Conservation (phyloP, 1,284 basidiomycete species). For the Marasmius sp. region DNA sequence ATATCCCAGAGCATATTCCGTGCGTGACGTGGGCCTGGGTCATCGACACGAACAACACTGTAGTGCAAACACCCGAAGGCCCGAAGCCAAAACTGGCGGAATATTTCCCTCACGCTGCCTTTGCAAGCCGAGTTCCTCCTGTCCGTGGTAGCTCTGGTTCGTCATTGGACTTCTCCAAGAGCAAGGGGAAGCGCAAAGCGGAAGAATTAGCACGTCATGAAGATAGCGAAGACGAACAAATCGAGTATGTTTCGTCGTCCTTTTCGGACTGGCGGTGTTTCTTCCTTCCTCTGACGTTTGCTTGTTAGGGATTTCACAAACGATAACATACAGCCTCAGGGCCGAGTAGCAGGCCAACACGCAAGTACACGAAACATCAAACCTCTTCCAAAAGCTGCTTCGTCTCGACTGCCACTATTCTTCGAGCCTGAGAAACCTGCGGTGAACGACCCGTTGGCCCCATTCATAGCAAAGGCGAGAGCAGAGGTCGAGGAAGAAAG, state of each 20-base stretch:
- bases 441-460: constrained; percentile 55
- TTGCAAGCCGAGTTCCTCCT: not conserved
- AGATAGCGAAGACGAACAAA: not conserved
- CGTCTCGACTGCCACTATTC: constrained; percentile 7
- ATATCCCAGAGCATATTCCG: constrained; percentile 62
- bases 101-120: constrained; percentile 3
- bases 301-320: not conserved
- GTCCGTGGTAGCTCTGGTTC: not conserved
- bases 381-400: not conserved
- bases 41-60: constrained; percentile 20
- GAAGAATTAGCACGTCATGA: not conserved
- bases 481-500: constrained; percentile 46
- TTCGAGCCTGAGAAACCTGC: not conserved
- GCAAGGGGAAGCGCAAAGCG: not conserved
- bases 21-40: constrained; percentile 67
- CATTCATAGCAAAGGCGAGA: constrained; percentile 59
- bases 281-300: not conserved
- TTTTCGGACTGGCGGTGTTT: not conserved
- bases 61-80: constrained; percentile 1
- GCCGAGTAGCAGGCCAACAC: not conserved
- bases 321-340: not conserved
- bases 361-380: not conserved
- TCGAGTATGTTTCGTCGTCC: not conserved
- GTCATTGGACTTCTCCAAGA: not conserved
- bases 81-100: not conserved